A percentile compares a stretch with the other conserved stretches of the same genome.
These are phyloP conservation scores for Stipa capillata DNA, from an alignment of 176 grass and related monocot species.

Conservation along the genomic window DNA sequence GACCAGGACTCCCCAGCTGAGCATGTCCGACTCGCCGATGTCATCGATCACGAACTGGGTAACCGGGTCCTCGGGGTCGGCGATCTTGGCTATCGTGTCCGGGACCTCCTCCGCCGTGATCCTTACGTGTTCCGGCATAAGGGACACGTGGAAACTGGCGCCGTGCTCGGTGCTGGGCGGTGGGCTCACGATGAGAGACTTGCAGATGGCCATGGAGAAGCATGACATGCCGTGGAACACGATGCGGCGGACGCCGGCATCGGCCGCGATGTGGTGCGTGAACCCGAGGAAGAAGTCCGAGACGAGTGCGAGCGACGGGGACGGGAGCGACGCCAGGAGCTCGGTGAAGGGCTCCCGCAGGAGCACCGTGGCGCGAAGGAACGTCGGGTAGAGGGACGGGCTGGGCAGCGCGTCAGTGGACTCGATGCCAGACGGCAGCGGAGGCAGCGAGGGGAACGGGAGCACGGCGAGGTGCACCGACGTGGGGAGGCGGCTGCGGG, in stretches of 20 bases:
- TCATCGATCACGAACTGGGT: not conserved
- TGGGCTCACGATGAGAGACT: conserved; percentile 5
- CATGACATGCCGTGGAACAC: conserved; percentile 64
- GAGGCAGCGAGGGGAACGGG: conserved; percentile 30
- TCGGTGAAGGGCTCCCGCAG: conserved; percentile 30
- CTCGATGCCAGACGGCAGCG: conserved; percentile 30
- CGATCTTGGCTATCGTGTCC: not conserved
- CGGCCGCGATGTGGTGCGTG: not conserved
- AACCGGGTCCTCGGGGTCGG: conserved; percentile 15
- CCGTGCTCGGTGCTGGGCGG: not conserved
- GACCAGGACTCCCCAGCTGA: conserved; percentile 32
- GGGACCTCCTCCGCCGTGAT: conserved; percentile 28
- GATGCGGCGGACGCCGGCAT: conserved; percentile 28
- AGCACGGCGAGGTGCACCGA: conserved; percentile 28
- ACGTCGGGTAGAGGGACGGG: conserved; percentile 40
- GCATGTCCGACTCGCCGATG: not conserved
- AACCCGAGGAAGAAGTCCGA: conserved; percentile 75
- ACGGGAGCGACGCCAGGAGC: conserved; percentile 28
- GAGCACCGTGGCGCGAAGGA: conserved; percentile 51
- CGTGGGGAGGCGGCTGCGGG: conserved; percentile 8
- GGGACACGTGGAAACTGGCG: conserved; percentile 15
- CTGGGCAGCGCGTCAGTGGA: conserved; percentile 44
- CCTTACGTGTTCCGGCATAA: conserved; percentile 26
- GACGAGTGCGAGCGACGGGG: conserved; percentile 18
- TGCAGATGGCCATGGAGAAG: conserved; percentile 55